Conservation (phyloP, 2,329 filamentous ascomycete genomes). For the Truncatella angustata region DNA sequence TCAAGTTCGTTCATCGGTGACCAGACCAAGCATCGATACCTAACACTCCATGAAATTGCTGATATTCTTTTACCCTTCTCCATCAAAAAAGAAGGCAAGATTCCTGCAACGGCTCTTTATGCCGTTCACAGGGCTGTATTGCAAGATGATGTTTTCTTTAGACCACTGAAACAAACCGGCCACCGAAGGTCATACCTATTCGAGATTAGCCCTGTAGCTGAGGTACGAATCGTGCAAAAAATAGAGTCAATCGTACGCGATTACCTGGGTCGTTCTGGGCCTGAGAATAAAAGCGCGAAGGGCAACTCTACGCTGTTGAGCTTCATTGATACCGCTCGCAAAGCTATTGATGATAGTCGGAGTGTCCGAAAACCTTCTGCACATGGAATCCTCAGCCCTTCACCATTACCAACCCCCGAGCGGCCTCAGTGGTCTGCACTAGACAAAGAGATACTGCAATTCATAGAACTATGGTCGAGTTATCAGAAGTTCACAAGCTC, state of each 20-base stretch:
- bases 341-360: conserved; percentile 51
- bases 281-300: not conserved
- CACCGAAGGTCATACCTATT: conserved; percentile 56
- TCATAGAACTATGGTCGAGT: conserved; percentile 68
- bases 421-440: conserved; percentile 41
- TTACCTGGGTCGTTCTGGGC: conserved; percentile 39
- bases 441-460: conserved; percentile 60
- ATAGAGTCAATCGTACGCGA: conserved; percentile 53
- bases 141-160: conserved; percentile 60
- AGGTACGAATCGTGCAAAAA: conserved; percentile 49
- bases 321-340: conserved; percentile 50
- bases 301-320: conserved; percentile 23
- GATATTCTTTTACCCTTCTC: conserved; percentile 38
- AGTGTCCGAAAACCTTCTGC: conserved; percentile 45
- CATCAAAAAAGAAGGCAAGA: conserved; percentile 34
- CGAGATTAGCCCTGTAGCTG: conserved; percentile 56
- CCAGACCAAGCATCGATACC: conserved; percentile 36
- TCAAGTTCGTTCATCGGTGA: conserved; percentile 41
- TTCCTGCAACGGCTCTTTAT: conserved; percentile 55
- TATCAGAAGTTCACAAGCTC: conserved; percentile 50
- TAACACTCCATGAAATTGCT: conserved; percentile 52
- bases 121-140: conserved; percentile 67
- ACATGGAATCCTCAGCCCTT: conserved; percentile 47
- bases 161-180: conserved; percentile 47
- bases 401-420: conserved; percentile 13